Evolutionary conservation across 495 filamentous ascomycete genomes (phyloP).

Genomic region (Talaromyces ruber): DNA sequence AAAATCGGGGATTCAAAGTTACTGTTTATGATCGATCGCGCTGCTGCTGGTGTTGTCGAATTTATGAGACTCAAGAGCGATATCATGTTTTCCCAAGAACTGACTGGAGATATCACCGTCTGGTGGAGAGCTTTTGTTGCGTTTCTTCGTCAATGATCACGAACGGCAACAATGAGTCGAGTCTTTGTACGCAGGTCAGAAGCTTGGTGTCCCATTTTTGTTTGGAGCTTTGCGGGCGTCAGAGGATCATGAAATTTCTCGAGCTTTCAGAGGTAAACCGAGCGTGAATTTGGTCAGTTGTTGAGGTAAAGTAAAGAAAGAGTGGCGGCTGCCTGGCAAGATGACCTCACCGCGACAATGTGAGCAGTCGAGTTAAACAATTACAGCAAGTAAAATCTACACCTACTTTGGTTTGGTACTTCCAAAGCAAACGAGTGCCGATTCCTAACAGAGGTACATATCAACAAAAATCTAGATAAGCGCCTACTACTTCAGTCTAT

Average conservation of each 20-base stretch:
- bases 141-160: background rate
- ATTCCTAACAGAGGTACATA: too few relatives aligned
- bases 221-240: background rate
- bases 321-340: background rate
- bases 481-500: too few relatives aligned
- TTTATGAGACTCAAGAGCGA: background rate
- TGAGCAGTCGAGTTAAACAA: too few relatives aligned
- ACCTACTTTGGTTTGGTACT: too few relatives aligned
- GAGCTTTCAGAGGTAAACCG: too few relatives aligned
- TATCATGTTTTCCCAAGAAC: background rate
- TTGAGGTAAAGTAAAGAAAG: too few relatives aligned
- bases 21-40: background rate
- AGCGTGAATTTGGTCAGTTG: too few relatives aligned
- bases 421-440: too few relatives aligned
- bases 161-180: background rate
- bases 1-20: background rate
- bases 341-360: background rate
- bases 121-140: background rate
- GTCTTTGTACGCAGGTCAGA: background rate
- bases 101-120: background rate
- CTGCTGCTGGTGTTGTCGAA: background rate
- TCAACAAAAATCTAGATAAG: too few relatives aligned
- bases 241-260: too few relatives aligned
- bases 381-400: too few relatives aligned
- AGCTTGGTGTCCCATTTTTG: background rate